Conservation (phyloP, 2,329 filamentous ascomycete species). For the Drechslera avenae region DNA sequence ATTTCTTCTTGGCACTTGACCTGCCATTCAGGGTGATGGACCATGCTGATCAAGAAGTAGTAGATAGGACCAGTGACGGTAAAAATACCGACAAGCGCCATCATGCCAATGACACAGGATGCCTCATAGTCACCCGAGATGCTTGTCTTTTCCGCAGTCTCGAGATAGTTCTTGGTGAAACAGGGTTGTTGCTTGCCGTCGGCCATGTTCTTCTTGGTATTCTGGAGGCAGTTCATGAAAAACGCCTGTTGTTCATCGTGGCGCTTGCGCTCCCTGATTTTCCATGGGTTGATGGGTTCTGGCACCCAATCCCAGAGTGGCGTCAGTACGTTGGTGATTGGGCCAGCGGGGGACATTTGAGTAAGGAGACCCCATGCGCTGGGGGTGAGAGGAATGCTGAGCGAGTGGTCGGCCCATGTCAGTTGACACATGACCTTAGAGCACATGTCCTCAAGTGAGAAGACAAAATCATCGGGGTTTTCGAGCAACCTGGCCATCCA, state of each 20-base stretch:
- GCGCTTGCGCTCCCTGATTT: conserved; percentile 57
- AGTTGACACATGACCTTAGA: conserved; percentile 63
- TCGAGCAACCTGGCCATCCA: conserved; percentile 58
- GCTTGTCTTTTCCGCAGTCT: conserved; percentile 49
- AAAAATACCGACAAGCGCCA: conserved; percentile 48
- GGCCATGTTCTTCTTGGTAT: conserved; percentile 42
- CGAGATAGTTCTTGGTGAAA: conserved; percentile 42
- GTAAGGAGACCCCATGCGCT: conserved; percentile 62
- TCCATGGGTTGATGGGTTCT: conserved; percentile 59
- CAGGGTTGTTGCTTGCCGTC: conserved; percentile 41
- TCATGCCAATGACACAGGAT: conserved; percentile 48
- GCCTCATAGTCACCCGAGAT: conserved; percentile 48
- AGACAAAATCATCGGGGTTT: conserved; percentile 58
- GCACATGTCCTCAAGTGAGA: conserved; percentile 61
- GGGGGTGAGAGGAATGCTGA: conserved; percentile 56
- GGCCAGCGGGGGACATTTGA: conserved; percentile 63
- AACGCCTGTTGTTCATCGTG: conserved; percentile 60
- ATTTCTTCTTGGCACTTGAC: conserved; percentile 43
- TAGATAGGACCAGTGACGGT: conserved; percentile 47
- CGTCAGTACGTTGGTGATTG: conserved; percentile 62
- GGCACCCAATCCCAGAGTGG: conserved; percentile 60
- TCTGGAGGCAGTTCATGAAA: conserved; percentile 57
- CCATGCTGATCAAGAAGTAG: conserved; percentile 47
- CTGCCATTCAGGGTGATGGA: conserved; percentile 47
- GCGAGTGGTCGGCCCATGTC: conserved; percentile 59